Evolutionary conservation across 495 filamentous ascomycete genomes (phyloP), one percentile per base, ranked within the genome.

Genomic region (Aspergillus ellipticus): DNA sequence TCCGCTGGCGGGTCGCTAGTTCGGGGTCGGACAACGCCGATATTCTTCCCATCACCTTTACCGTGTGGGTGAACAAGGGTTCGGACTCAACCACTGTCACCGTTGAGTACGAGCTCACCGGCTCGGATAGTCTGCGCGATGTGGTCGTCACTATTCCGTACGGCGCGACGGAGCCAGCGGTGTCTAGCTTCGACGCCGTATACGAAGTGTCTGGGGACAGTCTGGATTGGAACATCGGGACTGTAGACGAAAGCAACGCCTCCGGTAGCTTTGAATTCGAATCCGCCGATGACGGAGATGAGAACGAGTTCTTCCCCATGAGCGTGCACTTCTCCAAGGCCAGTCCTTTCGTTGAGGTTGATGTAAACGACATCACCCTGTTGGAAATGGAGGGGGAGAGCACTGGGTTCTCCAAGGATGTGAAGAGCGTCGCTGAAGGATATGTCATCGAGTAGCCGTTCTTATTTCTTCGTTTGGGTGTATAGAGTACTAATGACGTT

Each of bases 251-350:
- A 55, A 84, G 82, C 20, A 95, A 95, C 65, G 67, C 85, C 2
- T 89, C 80, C 21, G 93, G 93, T 17, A 85, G 86, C 28, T 97
- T 97, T 62, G 93, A 97, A 67, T 96, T 97, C 57, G 93, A 97
- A 72, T 89, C 90, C 15, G 84, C 88, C 63, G 83, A 84, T 46
- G 90, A 89, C 26, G 84, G 85, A 42, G 78, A 82, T 60, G 93
- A 96, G 69, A 84, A 86, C 51, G 91, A 95, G 57, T 97, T 97
- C 74, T 97, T 97, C 85, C 93, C 93, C 1, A 97, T 97, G 92
- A 85, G 81, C 45, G 88, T 97, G 28, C 84, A 83, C 24, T 97
- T 97, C 76, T 84, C 87, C 31, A 96, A 96, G 77, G 80, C 85
- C 39, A 84, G 78, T 50, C 93, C 93, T 20, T 92, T 93, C 67